Evolutionary conservation across 441 rosid genomes (phyloP), one percentile per base, ranked within the genome.

Genomic region (Adansonia grandidieri): DNA sequence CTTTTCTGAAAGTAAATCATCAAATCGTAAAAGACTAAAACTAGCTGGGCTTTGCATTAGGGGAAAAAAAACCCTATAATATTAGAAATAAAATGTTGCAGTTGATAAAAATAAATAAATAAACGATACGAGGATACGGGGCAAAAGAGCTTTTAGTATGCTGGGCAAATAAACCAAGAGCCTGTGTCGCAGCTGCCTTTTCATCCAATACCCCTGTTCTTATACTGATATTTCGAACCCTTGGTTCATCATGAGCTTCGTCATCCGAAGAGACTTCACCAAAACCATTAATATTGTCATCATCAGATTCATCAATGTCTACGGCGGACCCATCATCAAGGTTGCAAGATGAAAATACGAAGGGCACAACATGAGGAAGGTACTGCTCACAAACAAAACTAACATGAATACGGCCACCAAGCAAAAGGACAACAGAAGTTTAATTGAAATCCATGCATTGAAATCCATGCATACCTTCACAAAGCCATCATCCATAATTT

Each of bases 181-280:
- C 97, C 89, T 95, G 99, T 82, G 97, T 97, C 77, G 99, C 99
- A 84, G 99, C 98, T 64, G 98, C 99, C 91, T 97, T 97, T 87
- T 93, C 99, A 86, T 97, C 99, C 79, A 97, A 82, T 47, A 97
- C 96, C 81, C 99, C 98, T 28, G 98, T 97, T 86, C 99, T 88
- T 81, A 97, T 83, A 73, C 99, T 95, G 82, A 97, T 93, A 82
- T 97, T 97, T 80, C 97, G 88, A 78, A 95, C 97, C 82, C 98
- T 90, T 58, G 97, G 96, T 81, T 92, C 98, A 86, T 92, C 98
- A 79, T 88, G 97, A 84, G 98, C 98, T 88, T 97, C 99, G 86
- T 97, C 99, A 84, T 95, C 99, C 57, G 99, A 97, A 69, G 98
- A 95, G 24, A 95, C 98, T 61, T 92, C 98, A 68, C 97, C 96